These are phyloP conservation scores for Zygosaccharomyces siamensis DNA, from an alignment of 805 yeast genomes.

Conservation along the genomic window DNA sequence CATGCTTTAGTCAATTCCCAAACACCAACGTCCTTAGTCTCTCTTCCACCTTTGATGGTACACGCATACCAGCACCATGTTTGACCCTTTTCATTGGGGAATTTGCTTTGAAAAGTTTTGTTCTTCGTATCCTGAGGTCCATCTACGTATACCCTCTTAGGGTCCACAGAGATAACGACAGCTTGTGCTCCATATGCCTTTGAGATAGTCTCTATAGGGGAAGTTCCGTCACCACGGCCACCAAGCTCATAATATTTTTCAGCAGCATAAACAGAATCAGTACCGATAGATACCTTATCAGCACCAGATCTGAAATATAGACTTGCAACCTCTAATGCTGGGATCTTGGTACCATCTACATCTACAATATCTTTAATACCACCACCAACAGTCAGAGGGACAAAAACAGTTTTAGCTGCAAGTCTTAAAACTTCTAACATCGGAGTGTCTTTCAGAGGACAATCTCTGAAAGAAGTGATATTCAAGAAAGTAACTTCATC, in stretches of 20 bases:
- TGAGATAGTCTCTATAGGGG: slow-evolving; percentile 93
- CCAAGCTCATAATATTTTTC: slow-evolving; percentile 67
- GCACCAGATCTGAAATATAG: slow-evolving; percentile 95
- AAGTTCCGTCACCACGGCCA: slow-evolving; percentile 55
- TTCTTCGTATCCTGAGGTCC: slow-evolving; percentile 55
- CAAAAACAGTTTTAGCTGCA: slow-evolving; percentile 89
- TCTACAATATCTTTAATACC: slow-evolving; percentile 90
- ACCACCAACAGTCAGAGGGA: slow-evolving; percentile 97
- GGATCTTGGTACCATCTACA: slow-evolving; percentile 70
- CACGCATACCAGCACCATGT: slow-evolving; percentile 90
- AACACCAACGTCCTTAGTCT: slow-evolving; percentile 84
- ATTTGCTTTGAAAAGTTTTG: slow-evolving; percentile 55
- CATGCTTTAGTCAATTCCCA: slow-evolving; percentile 83
- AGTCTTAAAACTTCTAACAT: slow-evolving; percentile 83
- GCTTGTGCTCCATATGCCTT: slow-evolving; percentile 94
- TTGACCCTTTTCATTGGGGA: slow-evolving; percentile 86
- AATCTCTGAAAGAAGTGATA: slow-evolving; percentile 92
- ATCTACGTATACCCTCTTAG: slow-evolving; percentile 74
- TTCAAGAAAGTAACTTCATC: slow-evolving; percentile 94
- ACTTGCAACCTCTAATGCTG: slow-evolving; percentile 88
- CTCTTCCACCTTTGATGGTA: slow-evolving; percentile 95
- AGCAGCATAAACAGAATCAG: slow-evolving; percentile 92
- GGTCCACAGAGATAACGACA: slow-evolving; percentile 97
- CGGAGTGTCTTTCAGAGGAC: slow-evolving; percentile 89
- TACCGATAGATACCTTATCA: slow-evolving; percentile 96